Evolutionary conservation across 495 filamentous ascomycete genomes (phyloP), one percentile per base, ranked within the genome.

Genomic region (Oidiodendron maius): DNA sequence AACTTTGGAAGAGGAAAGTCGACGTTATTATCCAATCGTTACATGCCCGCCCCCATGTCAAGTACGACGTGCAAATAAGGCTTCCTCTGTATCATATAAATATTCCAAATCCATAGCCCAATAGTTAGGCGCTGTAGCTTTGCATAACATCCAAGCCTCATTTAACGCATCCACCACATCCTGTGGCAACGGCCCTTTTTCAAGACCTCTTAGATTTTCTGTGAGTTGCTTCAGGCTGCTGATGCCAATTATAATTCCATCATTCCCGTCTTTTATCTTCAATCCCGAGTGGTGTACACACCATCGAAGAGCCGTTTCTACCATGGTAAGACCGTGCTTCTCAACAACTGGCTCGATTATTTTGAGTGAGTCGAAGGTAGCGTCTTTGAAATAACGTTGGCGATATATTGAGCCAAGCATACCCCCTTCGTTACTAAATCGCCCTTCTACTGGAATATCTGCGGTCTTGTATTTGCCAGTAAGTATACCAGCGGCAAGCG

Each of bases 101-200:
- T 91, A 93, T 64, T 84, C 74, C 46, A 90, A 59, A 44, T 86
- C 81, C 36, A 80, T 59, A 48, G 88, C 85, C 84, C 84, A 91
- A 54, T 88, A 89, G 36, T 79, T 71, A 67, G 28, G 8, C 28
- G 28, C n/a, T 32, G 8, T n/a, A 8, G 28, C 28, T 32, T 32
- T 32, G 8, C 8, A 8, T n/a, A 32, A 8, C n/a, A n/a, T n/a
- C 28, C 28, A 32, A 8, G 28, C 28, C 8, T 8, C 28, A 32
- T 32, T n/a, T n/a, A 32, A n/a, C n/a, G 28, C 28, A 8, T 32
- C n/a, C n/a, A 32, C 28, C 28, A 32, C 28, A 8, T 32, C 28
- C 8, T 32, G 8, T 32, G 28, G 28, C 8, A 32, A n/a, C 28
- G 28, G 28, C 8, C 28, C 28, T 8, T n/a, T 32, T n/a, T 32